A percentile compares a stretch with the other conserved stretches of the same genome.
Conservation (phyloP, 2,329 filamentous ascomycete genomes). For the Fusarium praegraminearum region DNA sequence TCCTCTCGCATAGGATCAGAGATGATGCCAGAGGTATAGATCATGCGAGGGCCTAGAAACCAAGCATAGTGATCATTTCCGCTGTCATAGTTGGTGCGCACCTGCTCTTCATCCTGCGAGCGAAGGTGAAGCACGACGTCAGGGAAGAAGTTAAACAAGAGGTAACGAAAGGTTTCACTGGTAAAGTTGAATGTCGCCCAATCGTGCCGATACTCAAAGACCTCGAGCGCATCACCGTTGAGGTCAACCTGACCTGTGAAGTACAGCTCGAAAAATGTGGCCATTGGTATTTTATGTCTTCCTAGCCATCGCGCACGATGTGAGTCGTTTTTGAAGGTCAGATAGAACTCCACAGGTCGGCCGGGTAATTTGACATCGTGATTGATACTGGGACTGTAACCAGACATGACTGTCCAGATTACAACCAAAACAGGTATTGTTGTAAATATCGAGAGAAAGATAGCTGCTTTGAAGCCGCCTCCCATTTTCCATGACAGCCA, state of each 20-base stretch:
- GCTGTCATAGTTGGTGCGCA: constrained; percentile 93
- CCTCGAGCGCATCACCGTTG: constrained; percentile 88
- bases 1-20: constrained; percentile 87
- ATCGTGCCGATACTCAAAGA: constrained; percentile 91
- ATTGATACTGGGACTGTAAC: constrained; percentile 85
- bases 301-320: constrained; percentile 74
- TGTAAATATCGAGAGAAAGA: constrained; percentile 84
- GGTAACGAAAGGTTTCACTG: constrained; percentile 81
- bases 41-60: constrained; percentile 97
- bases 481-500: constrained; percentile 86
- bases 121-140: constrained; percentile 90
- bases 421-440: constrained; percentile 79
- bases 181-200: constrained; percentile 95
- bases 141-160: constrained; percentile 83
- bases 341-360: constrained; percentile 87
- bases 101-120: constrained; percentile 94
- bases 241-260: constrained; percentile 91
- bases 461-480: constrained; percentile 84
- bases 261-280: constrained; percentile 96
- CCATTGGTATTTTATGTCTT: constrained; percentile 81
- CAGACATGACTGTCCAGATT: constrained; percentile 84
- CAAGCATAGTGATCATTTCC: constrained; percentile 97
- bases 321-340: constrained; percentile 74
- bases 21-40: constrained; percentile 94
- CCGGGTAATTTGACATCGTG: constrained; percentile 88